Base-by-base conservation (phyloP, 805 yeast genomes). In the Hanseniaspora occidentalis region DNA sequence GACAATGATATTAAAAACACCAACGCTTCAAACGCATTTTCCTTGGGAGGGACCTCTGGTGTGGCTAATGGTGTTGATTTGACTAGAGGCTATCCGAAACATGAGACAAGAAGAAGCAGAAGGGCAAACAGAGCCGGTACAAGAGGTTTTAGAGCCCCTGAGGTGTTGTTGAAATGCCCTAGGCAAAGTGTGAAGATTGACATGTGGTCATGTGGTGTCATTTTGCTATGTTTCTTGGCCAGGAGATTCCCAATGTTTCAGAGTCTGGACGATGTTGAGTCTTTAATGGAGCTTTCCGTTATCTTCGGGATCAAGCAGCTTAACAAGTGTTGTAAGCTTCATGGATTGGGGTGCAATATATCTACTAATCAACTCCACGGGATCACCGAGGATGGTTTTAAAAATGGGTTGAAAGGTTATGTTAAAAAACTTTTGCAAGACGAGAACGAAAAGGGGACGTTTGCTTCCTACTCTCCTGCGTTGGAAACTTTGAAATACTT, bases 61-160 rank as follows among this genome's bases (percentile, higher is more conserved):
- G 48, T 54, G 6, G 59, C 61, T 11, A 43, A n/a, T n/a, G n/a
- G n/a, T 50, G 36, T 31, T 6, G 63, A 60, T 43, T 40, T 60
- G 4, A 70, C 69, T 10, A 66, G 70, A 59, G 89, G 96, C 1
- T 85, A 83, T 53, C 81, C 86, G 8, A 85, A 84, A 54, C 84
- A 83, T 50, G 98, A 92, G 62, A 74, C 75, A 38, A 69, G 97
- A 50, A 82, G 94, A 0, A 84, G 92, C 1, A 71, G 95, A 51
- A 71, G 98, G 43, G 97, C 97, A 0, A 92, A 92, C 53, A 76
- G 98, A 50, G 98, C 98, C 14, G 96, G 96, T 7, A 86, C 96
- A 1, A 69, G 96, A 50, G 96, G 96, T 0, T 86, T 86, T 54
- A 69, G 96, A 49, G 95, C 96, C 0, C 96, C 96, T 0, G 96